A percentile compares a stretch with the other conserved stretches of the same genome.
Conservation (phyloP, 768 basidiomycete species). For the Kwoniella sp. region DNA sequence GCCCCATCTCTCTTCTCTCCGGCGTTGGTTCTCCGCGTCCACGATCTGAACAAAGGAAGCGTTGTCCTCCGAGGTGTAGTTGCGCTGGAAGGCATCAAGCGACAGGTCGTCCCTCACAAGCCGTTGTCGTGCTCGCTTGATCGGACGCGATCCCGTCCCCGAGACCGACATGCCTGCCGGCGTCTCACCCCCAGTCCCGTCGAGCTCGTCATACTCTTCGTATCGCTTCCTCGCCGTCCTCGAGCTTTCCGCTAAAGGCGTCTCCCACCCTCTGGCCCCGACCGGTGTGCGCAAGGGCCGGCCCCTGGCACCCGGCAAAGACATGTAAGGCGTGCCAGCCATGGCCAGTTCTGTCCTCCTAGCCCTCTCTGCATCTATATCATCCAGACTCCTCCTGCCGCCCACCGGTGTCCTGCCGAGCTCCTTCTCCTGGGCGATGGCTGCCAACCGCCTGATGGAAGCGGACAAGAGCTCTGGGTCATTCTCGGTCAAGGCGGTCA, state of each 20-base stretch:
- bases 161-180: not conserved
- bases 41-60: conserved; percentile 91
- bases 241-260: conserved; percentile 27
- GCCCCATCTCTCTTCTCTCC: conserved; percentile 69
- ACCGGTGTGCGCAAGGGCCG: conserved; percentile 37
- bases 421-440: conserved; percentile 46
- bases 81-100: conserved; percentile 81
- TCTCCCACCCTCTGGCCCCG: conserved; percentile 44
- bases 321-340: conserved; percentile 42
- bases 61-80: conserved; percentile 95
- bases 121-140: conserved; percentile 1
- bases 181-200: conserved; percentile 4
- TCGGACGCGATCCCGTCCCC: conserved; percentile 11
- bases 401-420: conserved; percentile 9
- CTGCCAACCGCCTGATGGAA: conserved; percentile 69
- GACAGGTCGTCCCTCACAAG: conserved; percentile 56
- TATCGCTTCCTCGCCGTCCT: conserved; percentile 7
- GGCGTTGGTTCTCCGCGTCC: conserved; percentile 72
- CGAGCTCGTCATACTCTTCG: conserved; percentile 26
- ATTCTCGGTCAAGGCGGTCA: conserved; percentile 69
- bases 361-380: conserved; percentile 17
- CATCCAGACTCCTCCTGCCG: conserved; percentile 15
- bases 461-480: conserved; percentile 73
- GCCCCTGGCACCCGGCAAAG: conserved; percentile 21
- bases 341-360: conserved; percentile 39